Percentiles rank a stretch among this genome's conserved stretches.
phyloP scores from a whole-genome alignment of 495 filamentous ascomycete genomes.

The Talaromyces wortmannii region DNA sequence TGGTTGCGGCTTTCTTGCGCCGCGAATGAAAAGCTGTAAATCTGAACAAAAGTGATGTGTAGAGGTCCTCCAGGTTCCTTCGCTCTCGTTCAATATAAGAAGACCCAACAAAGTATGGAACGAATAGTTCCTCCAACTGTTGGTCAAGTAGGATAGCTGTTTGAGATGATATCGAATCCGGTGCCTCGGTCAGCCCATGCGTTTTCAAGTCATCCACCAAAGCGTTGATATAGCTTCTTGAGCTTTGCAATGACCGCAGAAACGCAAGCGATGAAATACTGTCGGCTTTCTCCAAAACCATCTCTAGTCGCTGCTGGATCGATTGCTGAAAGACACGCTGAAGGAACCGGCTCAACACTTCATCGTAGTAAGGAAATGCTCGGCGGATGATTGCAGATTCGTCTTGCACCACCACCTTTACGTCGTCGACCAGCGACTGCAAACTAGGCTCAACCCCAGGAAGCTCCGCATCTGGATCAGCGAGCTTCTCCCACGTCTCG shows the following conservation, averaged over 20 bases:
- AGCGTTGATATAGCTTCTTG: slow-evolving; percentile 73
- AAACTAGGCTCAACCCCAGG: slow-evolving; percentile 88
- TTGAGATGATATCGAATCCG: slow-evolving; percentile 82
- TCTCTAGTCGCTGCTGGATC: slow-evolving; percentile 89
- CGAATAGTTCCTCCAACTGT: slow-evolving; percentile 92
- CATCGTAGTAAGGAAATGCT: slow-evolving; percentile 93
- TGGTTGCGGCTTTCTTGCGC: slow-evolving; percentile 73
- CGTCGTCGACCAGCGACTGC: slow-evolving; percentile 86
- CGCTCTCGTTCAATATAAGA: slow-evolving; percentile 95
- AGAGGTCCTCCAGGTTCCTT: slow-evolving; percentile 82
- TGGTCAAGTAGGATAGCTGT: slow-evolving; percentile 84
- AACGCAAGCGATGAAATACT: slow-evolving; percentile 88
- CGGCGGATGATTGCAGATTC: slow-evolving; percentile 93
- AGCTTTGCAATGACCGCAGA: slow-evolving; percentile 82
- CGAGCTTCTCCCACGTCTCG: slow-evolving; percentile 82
- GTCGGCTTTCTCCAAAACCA: slow-evolving; percentile 92
- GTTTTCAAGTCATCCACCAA: slow-evolving; percentile 89
- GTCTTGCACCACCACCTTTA: slow-evolving; percentile 91
- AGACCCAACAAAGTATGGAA: slow-evolving; percentile 89
- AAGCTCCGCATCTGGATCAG: slow-evolving; percentile 88
- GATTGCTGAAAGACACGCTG: slow-evolving; percentile 97
- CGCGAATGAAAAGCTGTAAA: slow-evolving; percentile 89
- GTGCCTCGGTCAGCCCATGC: slow-evolving; percentile 92
- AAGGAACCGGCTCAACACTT: slow-evolving; percentile 83
- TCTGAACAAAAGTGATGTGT: slow-evolving; percentile 88